Evolutionary conservation across 345 rosid species (phyloP).

Genomic region (Geranium brycei): DNA sequence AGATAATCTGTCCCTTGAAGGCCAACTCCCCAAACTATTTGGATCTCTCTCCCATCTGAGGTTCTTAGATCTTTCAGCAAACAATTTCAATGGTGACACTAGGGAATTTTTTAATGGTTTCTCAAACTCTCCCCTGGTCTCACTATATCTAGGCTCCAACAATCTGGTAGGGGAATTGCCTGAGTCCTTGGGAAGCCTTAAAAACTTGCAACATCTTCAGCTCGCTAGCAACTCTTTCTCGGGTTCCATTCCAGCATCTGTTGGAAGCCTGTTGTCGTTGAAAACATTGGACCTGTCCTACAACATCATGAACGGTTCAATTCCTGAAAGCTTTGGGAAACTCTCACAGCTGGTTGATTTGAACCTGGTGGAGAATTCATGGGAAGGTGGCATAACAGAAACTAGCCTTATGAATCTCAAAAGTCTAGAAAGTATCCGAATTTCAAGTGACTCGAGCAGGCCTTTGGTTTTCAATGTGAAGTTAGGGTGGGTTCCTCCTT

Average conservation of each 20-base stretch:
- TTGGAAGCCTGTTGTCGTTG: slow-evolving; percentile 24
- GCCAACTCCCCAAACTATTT: neutral
- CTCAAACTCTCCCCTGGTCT: slow-evolving; percentile 16
- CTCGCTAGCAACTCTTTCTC: slow-evolving; percentile 32
- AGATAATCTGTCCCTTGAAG: no score
- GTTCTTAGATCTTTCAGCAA: neutral
- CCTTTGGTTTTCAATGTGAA: no score
- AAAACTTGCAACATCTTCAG: slow-evolving; percentile 25
- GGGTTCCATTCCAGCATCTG: slow-evolving; percentile 33
- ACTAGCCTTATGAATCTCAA: no score
- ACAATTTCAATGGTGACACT: neutral
- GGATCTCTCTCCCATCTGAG: slow-evolving; percentile 1
- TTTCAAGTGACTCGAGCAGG: no score
- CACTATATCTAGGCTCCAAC: slow-evolving; percentile 29
- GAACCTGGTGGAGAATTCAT: neutral
- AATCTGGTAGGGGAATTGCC: slow-evolving; percentile 20
- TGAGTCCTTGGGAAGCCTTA: slow-evolving; percentile 13
- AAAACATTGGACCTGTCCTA: slow-evolving; percentile 31
- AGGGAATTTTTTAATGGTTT: neutral
- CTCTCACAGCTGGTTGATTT: slow-evolving; percentile 1
- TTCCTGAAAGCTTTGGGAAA: slow-evolving; percentile 16
- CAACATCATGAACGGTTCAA: slow-evolving; percentile 34
- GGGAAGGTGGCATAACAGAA: no score
- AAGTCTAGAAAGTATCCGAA: no score
- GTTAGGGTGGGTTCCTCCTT: no score